Percentiles rank a stretch among this genome's conserved stretches.
Conservation (phyloP, 768 basidiomycete species). For the Boletus sensibilis region DNA sequence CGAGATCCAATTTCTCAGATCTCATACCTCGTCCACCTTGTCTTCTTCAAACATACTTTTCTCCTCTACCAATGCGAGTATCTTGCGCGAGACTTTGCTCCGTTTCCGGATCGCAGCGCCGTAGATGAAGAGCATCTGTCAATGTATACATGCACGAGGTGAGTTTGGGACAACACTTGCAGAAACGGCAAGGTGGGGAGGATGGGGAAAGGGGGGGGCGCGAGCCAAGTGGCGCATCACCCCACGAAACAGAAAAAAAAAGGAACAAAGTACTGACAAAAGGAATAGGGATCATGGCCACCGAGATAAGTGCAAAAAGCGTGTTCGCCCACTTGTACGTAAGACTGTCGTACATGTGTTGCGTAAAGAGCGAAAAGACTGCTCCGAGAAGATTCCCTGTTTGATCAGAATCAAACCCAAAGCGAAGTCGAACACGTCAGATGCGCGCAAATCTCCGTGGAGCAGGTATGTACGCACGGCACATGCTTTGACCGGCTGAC, state of each 20-base stretch:
- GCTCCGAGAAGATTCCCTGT: constrained; percentile 50
- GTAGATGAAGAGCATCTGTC: constrained; percentile 32
- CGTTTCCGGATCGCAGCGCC: constrained; percentile 34
- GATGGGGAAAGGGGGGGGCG: neutral
- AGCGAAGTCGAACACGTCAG: constrained; percentile 20
- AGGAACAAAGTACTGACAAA: constrained; percentile 40
- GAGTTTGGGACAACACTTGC: neutral
- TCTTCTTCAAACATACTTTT: neutral
- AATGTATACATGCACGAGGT: neutral
- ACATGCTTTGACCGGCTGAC: constrained; percentile 63
- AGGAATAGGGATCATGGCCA: constrained; percentile 58
- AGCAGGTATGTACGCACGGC: constrained; percentile 38
- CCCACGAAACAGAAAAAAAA: neutral
- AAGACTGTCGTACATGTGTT: constrained; percentile 55
- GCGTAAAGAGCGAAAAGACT: constrained; percentile 62
- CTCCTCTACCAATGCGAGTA: constrained; percentile 17
- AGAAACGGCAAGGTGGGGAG: neutral
- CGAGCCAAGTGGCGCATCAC: neutral
- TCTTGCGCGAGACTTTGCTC: constrained; percentile 27
- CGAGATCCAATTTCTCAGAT: no score
- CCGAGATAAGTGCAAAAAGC: constrained; percentile 52
- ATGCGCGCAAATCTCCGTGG: neutral
- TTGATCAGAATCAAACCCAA: constrained; percentile 4
- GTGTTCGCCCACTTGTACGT: constrained; percentile 62
- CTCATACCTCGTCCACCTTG: constrained; percentile 4